Percentiles rank a stretch among this genome's conserved stretches.
Evolutionary conservation across 129 eudicot genomes (phyloP).

Genomic region (Flaveria trinervia): DNA sequence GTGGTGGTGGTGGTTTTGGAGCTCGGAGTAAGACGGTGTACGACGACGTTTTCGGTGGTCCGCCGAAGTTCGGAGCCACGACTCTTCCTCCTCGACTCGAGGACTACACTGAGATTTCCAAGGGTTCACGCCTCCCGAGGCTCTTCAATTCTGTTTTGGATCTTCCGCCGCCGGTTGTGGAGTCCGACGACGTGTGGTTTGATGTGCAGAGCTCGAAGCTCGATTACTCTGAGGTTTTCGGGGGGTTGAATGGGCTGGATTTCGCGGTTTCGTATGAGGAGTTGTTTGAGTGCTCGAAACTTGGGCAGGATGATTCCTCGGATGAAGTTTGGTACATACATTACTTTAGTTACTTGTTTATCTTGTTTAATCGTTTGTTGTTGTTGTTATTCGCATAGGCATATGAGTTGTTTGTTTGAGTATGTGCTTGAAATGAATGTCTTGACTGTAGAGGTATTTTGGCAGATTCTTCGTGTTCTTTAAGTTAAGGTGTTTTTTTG

Average conservation of each 20-base stretch:
- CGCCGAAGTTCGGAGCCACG: constrained; percentile 64
- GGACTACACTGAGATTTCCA: constrained; percentile 88
- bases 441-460: constrained; percentile 17
- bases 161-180: constrained; percentile 54
- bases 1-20: constrained; percentile 25
- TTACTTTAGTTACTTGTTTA: not conserved
- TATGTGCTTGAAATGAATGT: not conserved
- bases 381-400: not conserved
- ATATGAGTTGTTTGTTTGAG: not conserved
- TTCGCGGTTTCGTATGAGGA: constrained; percentile 63
- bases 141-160: constrained; percentile 70
- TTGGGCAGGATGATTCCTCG: constrained; percentile 47
- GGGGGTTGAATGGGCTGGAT: constrained; percentile 50
- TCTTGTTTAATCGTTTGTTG: not conserved
- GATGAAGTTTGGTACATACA: constrained; percentile 69
- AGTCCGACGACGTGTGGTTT: constrained; percentile 39
- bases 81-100: constrained; percentile 78
- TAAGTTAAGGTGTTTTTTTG: constrained; percentile 10
- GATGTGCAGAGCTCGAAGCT: constrained; percentile 53
- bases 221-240: constrained; percentile 75
- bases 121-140: constrained; percentile 76
- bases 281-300: constrained; percentile 43
- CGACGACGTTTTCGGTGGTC: constrained; percentile 90
- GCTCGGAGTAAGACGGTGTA: constrained; percentile 51
- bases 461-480: constrained; percentile 20